Base-by-base conservation (phyloP, 2,329 filamentous ascomycete species). In the Trichoderma sp. region DNA sequence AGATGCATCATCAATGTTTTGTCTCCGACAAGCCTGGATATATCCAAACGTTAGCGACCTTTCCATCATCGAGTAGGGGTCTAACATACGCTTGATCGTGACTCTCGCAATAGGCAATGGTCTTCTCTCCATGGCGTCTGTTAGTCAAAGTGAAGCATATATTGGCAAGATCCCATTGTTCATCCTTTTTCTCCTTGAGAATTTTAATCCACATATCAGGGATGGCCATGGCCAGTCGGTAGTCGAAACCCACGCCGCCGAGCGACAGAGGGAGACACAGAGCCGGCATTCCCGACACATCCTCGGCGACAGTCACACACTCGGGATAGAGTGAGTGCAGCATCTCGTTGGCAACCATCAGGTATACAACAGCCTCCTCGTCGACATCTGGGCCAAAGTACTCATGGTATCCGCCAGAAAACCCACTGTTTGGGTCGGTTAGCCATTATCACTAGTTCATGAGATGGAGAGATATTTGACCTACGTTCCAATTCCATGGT, bases 151-250 rank as follows among this genome's bases (percentile, higher is more conserved):
- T 97, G 82, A 91, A 94, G 78, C 89, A 90, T 64, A 99, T 91
- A 73, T 87, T 90, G 68, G 87, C 89, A 80, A 99, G 91, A 75
- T 98, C 92, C 96, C 96, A 99, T 11, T 97, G 87, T 71, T 93
- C 87, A 75, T 99, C 96, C 76, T 91, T 86, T 79, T 93, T 89
- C 81, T 99, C 96, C 80, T 99, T 99, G 71, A 98, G 81, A 77
- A 96, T 93, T 83, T 99, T 99, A 85, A 99, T 99, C 89, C 96
- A 99, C 89, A 99, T 92, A 79, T 99, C 96, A 4, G 96, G 96
- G 71, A 99, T 90, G 5, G 96, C 96, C 96, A 99, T 99, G 67
- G 94, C 94, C 37, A 99, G 88, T 73, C 96, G 89, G 80, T 99
- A 99, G 81, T 99, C 96, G 78, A 99, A 99, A 30, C 96, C 96